Base-by-base conservation (phyloP, 139 green algal species). In the Chlorella ohadii region DNA sequence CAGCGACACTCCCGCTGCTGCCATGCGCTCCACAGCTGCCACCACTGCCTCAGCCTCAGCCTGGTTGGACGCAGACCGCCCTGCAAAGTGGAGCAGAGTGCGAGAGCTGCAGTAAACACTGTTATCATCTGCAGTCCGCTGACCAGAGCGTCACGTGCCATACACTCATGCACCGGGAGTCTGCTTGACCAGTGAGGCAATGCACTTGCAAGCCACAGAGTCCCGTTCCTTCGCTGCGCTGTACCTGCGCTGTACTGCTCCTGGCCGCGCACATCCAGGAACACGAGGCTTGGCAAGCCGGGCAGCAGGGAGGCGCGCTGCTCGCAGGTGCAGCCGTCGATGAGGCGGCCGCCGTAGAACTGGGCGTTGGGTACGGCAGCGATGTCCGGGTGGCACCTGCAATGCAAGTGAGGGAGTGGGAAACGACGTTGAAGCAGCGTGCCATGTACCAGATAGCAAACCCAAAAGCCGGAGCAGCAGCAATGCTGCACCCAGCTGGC, bases 261-360 rank as follows among this genome's bases (percentile, higher is more conserved):
- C 25, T 66, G 66, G 27, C 86, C 89, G 25, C 72, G 56, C 38
- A 93, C 87, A 33, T 96, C 89, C 59, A 94, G 33, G 39, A 90
- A 90, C 33, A 66, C 61, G 12, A 96, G 79, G 23, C 89, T 81
- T 3, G 90, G 84, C 70, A 96, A 87, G 31, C 88, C 83, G 0
- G 87, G 88, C 39, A 95, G 38, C 68, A 97, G 84, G 0, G 93
- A 71, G 0, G 56, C n/a, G 9, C 95, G 86, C 33, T 95, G 72
- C 38, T 75, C 59, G 0, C 82, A 63, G 7, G 27, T 79, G 73
- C 87, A 89, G 17, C 95, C 95, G 76, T 97, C 89, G 16, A 91
- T 38, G 25, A 98, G 89, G 1, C 74, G 73, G 6, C 91, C 91
- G n/a, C 88, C 87, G 79, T 98, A 98, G 80, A 96, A 97, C 64